phyloP scores from a whole-genome alignment of 2,329 filamentous ascomycete species.

The Phialophora verrucosa region DNA sequence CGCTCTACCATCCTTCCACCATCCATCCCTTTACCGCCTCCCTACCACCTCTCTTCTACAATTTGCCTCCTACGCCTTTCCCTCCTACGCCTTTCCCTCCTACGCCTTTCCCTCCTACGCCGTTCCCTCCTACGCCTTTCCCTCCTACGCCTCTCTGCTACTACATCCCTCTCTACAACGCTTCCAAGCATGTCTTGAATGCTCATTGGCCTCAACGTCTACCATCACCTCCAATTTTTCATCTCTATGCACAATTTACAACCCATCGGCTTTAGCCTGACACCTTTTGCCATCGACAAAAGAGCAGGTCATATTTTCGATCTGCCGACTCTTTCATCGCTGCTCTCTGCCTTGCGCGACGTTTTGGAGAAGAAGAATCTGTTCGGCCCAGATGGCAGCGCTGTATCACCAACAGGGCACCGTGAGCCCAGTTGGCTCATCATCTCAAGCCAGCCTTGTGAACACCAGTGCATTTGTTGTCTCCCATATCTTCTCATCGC shows the following conservation, averaged over 20 bases:
- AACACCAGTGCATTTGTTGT: no score
- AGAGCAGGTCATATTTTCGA: background rate
- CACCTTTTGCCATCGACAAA: background rate
- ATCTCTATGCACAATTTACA: background rate
- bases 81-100: background rate
- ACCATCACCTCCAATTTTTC: background rate
- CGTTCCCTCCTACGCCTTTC: background rate
- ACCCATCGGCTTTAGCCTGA: background rate
- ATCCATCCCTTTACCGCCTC: background rate
- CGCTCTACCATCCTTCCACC: background rate
- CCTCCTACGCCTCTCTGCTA: conserved; percentile 9
- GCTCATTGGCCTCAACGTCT: background rate
- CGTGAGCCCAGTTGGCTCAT: background rate
- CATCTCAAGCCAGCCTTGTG: no score
- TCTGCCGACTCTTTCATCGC: background rate
- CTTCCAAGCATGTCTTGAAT: background rate
- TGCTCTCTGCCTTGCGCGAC: background rate
- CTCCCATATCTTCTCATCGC: no score
- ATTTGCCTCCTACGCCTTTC: background rate
- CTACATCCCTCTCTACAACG: background rate
- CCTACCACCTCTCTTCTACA: background rate
- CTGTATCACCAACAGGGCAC: background rate
- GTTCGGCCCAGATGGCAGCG: background rate
- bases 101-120: conserved; percentile 7
- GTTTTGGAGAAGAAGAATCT: background rate